A percentile compares a stretch with the other conserved stretches of the same genome.
Evolutionary conservation across 164 flowering plant genomes (phyloP).

Genomic region (Paratinospora sagittata): DNA sequence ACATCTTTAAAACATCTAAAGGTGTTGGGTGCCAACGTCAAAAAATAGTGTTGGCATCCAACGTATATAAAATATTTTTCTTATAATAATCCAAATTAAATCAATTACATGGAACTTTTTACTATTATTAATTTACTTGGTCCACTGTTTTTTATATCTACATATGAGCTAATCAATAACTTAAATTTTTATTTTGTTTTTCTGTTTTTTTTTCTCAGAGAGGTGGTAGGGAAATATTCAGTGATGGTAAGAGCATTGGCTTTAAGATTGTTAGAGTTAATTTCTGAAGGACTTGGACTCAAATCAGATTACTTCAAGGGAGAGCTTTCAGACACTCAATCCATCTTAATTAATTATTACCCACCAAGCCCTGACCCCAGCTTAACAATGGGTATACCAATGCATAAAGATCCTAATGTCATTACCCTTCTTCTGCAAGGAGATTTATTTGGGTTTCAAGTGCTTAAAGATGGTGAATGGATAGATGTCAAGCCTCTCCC

Average conservation of each 20-base stretch:
- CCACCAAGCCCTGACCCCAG: slow-evolving; percentile 50
- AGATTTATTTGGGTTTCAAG: slow-evolving; percentile 36
- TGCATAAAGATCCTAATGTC: slow-evolving; percentile 36
- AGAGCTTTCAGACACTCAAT: slow-evolving; percentile 14
- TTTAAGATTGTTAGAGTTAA: slow-evolving; percentile 30
- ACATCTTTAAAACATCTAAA: too few relatives aligned
- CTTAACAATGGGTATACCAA: slow-evolving; percentile 34
- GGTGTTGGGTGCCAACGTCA: too few relatives aligned
- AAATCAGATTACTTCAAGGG: slow-evolving; percentile 21
- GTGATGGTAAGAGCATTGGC: slow-evolving; percentile 24
- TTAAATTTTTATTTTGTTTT: too few relatives aligned
- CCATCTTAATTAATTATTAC: slow-evolving; percentile 28
- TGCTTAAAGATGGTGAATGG: slow-evolving; percentile 31
- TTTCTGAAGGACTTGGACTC: slow-evolving; percentile 38
- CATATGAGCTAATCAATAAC: too few relatives aligned
- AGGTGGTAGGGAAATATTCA: slow-evolving; percentile 25
- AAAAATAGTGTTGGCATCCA: too few relatives aligned
- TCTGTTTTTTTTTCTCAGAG: slow-evolving; percentile 17
- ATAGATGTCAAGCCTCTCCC: slow-evolving; percentile 25
- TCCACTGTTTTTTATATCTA: too few relatives aligned
- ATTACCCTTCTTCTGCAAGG: slow-evolving; percentile 38
- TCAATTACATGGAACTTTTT: too few relatives aligned
- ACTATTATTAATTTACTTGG: too few relatives aligned
- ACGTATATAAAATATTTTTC: too few relatives aligned
- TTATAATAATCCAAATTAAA: too few relatives aligned